Evolutionary conservation across 768 basidiomycete genomes (phyloP), one percentile per base, ranked within the genome.

Genomic region (Kwoniella sp.): DNA sequence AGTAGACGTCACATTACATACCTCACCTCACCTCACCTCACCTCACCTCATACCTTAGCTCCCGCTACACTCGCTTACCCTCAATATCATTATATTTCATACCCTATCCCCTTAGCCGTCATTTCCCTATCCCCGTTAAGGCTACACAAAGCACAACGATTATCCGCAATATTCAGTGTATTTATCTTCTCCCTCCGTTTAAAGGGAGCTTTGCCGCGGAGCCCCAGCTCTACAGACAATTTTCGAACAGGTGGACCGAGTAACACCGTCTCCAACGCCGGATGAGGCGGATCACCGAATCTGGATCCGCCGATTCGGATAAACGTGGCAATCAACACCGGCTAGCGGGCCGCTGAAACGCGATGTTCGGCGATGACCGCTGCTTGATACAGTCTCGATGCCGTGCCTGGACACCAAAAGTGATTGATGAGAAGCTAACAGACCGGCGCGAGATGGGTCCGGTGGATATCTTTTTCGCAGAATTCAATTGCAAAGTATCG

Each of bases 1-100:
- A n/a, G 22, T 22, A 6, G 48, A 49, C 48, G 48, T 49, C 48
- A 49, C 48, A 44, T 44, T 44, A 44, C 40, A 44, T 19, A 44
- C 10, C 17, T 15, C 5, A 6, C 5, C 33, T 6, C 13, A 33
- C 33, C 33, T 33, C 33, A 33, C 33, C 17, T 33, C 7, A 13
- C 13, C 33, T 33, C 33, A 13, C 33, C 33, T 33, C 33, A 13
- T 6, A 33, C 33, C 13, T 13, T 33, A 6, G 6, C 40, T 44
- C 17, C 40, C 10, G 8, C 17, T 19, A 3, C 40, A 4, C 40
- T 10, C 40, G 8, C 10, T 44, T 44, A 19, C 40, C 40, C 40
- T 44, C 40, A 19, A 10, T 44, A 9, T 44, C 33, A 6, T 13
- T 33, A 33, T 6, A 33, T 33, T 33, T 6, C 33, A 44, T 5